Evolutionary conservation across 768 basidiomycete species (phyloP), one percentile per base, ranked within the genome.

Genomic region (Mycena crocata): DNA sequence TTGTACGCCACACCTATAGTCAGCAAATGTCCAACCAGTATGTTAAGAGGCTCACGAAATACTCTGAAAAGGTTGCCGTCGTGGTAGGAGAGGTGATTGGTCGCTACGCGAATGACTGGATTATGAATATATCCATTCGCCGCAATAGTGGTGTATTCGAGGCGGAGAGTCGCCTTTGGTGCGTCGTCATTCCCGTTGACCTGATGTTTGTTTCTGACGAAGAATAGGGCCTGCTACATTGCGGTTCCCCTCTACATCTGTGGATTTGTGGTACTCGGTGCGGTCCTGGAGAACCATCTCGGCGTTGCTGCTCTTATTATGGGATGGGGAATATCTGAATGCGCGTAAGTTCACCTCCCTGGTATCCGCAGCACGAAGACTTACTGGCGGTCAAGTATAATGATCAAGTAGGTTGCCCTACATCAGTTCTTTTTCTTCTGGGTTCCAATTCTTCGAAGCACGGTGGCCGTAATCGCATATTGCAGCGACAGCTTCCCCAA

Each of bases 151-250:
- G 88, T 60, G 85, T 89, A 13, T 88, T 88, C 70, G 85, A 87
- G 67, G 85, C 88, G 0, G 88, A 89, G 74, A 83, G 79, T 57
- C 87, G 87, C 10, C 80, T 87, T 12, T 87, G 85, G 86, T 85
- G 21, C 12, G 42, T 30, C n/a, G 45, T 5, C 5, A 17, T 21
- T 17, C 15, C 40, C 7, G n/a, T 42, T 9, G 15, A 6, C 17
- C 17, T 42, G 17, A 9, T 21, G 44, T 26, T 26, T 37, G 17
- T 44, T 23, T 30, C 35, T 23, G 37, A 35, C 9, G 13, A 42
- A 17, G 45, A 1, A 24, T 32, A 87, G 86, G 85, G 79, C 84
- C 12, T 84, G 81, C 65, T 88, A 88, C 72, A 66, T 86, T 46
- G 86, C 84, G 0, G 74, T 87, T 12, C 84, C 83, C 2, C 73